These are phyloP conservation scores for Kandelia obovata DNA, from an alignment of 345 rosid species.

Conservation along the genomic window DNA sequence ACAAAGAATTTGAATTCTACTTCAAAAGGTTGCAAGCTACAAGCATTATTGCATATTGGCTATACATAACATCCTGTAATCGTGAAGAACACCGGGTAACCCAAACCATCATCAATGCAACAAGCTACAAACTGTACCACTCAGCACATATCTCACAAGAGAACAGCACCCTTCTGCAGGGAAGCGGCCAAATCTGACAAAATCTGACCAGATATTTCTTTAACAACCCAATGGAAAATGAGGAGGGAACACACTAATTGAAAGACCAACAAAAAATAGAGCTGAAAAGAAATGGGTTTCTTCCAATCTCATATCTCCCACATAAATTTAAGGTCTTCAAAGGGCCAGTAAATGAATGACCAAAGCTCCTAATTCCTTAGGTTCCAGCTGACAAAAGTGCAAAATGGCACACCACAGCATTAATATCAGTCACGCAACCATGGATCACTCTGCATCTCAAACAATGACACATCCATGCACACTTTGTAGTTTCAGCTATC, in stretches of 20 bases:
- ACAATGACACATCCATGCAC: not conserved
- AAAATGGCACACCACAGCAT: slow-evolving; percentile 6
- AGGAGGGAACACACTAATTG: slow-evolving; percentile 7
- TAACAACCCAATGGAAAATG: slow-evolving; percentile 18
- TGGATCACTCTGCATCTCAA: too few relatives aligned
- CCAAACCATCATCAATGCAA: slow-evolving; percentile 15
- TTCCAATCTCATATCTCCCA: slow-evolving; percentile 14
- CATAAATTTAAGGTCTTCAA: slow-evolving; percentile 24
- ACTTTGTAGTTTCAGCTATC: not conserved
- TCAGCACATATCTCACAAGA: slow-evolving; percentile 16
- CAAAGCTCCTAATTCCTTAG: slow-evolving; percentile 11
- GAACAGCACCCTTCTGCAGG: slow-evolving; percentile 14
- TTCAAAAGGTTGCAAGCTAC: slow-evolving; percentile 20
- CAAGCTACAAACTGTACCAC: slow-evolving; percentile 16
- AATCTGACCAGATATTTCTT: not conserved
- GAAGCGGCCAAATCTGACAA: not conserved
- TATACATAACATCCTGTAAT: slow-evolving; percentile 15
- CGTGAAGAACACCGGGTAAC: slow-evolving; percentile 21
- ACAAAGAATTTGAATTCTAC: slow-evolving; percentile 24
- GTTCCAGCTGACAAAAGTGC: slow-evolving; percentile 1
- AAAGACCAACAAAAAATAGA: slow-evolving; percentile 11
- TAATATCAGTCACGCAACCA: not conserved
- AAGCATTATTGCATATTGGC: slow-evolving; percentile 6
- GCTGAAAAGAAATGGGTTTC: too few relatives aligned
- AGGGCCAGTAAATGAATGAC: slow-evolving; percentile 5